Percentiles rank a stretch among this genome's conserved stretches.
Conservation (phyloP, 1,284 basidiomycete genomes). For the Puccinia triticina region DNA sequence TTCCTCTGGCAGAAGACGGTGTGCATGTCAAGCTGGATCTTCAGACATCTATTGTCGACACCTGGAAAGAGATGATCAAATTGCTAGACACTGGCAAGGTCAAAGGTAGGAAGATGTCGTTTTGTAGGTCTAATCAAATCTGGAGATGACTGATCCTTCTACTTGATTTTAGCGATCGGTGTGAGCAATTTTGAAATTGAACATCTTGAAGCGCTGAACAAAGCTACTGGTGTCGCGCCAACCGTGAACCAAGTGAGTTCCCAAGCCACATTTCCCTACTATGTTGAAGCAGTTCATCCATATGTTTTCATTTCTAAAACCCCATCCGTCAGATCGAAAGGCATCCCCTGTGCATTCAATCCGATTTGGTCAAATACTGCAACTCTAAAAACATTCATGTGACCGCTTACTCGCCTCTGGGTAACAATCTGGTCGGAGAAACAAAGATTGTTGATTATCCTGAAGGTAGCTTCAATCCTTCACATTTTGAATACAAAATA, state of each 20-base stretch:
- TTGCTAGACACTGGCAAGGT: conserved; percentile 59
- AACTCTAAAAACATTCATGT: conserved; percentile 56
- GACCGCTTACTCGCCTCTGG: conserved; percentile 62
- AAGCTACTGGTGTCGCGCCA: conserved; percentile 58
- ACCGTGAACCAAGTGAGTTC: conserved; percentile 58
- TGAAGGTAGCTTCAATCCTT: conserved; percentile 29
- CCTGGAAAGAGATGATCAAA: conserved; percentile 59
- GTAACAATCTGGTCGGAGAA: conserved; percentile 58
- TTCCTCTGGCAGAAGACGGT: conserved; percentile 54
- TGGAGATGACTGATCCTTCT: not conserved
- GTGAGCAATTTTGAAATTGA: conserved; percentile 59
- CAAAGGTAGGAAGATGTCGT: conserved; percentile 55
- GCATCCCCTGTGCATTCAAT: conserved; percentile 46
- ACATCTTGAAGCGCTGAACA: conserved; percentile 58
- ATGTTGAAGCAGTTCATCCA: not conserved
- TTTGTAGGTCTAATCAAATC: not conserved
- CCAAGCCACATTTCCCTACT: not conserved
- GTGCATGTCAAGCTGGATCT: conserved; percentile 55
- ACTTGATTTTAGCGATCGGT: conserved; percentile 52
- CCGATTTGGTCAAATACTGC: conserved; percentile 43
- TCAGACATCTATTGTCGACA: conserved; percentile 58
- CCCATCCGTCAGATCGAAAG: conserved; percentile 40
- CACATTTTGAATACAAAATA: not conserved
- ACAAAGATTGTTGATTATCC: conserved; percentile 50
- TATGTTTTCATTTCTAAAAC: not conserved